Evolutionary conservation across 2,329 filamentous ascomycete genomes (phyloP).

Genomic region (Cytospora chrysosperma): DNA sequence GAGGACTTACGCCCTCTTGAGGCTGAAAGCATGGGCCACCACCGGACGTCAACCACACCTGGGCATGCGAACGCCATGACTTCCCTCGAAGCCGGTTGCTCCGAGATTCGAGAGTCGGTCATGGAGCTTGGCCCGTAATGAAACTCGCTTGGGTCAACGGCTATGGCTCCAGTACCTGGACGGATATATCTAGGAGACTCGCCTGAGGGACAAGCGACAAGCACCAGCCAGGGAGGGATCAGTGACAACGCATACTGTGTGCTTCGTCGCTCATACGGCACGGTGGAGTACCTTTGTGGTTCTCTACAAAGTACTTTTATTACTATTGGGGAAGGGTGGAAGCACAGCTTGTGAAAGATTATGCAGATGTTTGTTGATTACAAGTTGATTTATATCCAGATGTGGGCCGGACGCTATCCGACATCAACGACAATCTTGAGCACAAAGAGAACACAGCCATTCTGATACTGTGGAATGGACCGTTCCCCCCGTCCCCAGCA

Average conservation of each 20-base stretch:
- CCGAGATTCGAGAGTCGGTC: too few species aligned
- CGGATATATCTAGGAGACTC: not conserved
- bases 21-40: conserved; percentile 17
- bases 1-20: conserved; percentile 15
- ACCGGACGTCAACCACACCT: not conserved
- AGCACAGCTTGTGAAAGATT: not conserved
- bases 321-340: too few species aligned
- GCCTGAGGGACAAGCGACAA: not conserved
- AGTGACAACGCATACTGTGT: not conserved
- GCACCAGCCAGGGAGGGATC: not conserved
- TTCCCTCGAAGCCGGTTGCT: too few species aligned
- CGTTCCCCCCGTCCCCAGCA: not conserved
- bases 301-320: too few species aligned
- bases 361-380: not conserved
- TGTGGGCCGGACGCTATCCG: conserved; percentile 9
- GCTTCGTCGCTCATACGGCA: too few species aligned
- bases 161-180: not conserved
- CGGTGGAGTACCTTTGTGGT: too few species aligned
- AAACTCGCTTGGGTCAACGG: not conserved
- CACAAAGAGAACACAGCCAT: not conserved
- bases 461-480: conserved; percentile 1
- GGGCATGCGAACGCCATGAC: not conserved
- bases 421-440: conserved; percentile 7
- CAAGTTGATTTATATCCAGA: conserved; percentile 6
- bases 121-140: too few species aligned